Base-by-base conservation (phyloP, 1,284 basidiomycete genomes). In the Ganoderma meredithae region DNA sequence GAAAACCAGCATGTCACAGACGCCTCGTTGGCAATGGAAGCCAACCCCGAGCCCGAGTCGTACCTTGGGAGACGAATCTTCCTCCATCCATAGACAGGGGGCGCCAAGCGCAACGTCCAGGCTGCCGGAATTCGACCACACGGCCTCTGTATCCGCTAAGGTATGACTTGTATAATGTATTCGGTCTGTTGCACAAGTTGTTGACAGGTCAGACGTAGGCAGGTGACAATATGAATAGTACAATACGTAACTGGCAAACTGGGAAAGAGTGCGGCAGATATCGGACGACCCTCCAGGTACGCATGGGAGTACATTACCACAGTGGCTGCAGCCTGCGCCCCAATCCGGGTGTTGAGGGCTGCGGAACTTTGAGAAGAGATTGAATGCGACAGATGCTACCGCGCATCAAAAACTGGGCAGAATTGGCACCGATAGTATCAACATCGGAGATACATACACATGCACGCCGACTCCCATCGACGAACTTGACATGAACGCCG, bases 1-100 rank as follows among this genome's bases (percentile, higher is more conserved):
- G 67, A 68, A 63, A 63, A 67, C 68, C 68, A 68, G 59, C 62
- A 39, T 64, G 65, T 63, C 60, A 47, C 49, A 62, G 19, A 68
- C 39, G 63, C 56, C 52, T 25, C 44, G 44, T 43, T 40, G 52
- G 66, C 65, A 63, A 58, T 67, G 62, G 66, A 65, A 62, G 56
- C 41, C 41, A 31, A 43, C 49, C 66, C 31, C 31, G 31, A 31
- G 31, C 31, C 31, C 31, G 68, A 60, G 25, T 67, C 64, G 64
- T 68, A 64, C 66, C 60, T 47, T 58, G 56, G 47, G 56, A 13
- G 15, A 63, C 63, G 64, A 71, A 62, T 68, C 62, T 66, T 66
- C 33, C 39, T 61, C 60, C 61, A 60, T 62, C 60, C 61, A 60
- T 62, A 67, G 69, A 22, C 58, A 13, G 22, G 25, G 22, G 60